These are phyloP conservation scores for Xylaria digitata DNA, from an alignment of 2,329 filamentous ascomycete species.

Conservation along the genomic window DNA sequence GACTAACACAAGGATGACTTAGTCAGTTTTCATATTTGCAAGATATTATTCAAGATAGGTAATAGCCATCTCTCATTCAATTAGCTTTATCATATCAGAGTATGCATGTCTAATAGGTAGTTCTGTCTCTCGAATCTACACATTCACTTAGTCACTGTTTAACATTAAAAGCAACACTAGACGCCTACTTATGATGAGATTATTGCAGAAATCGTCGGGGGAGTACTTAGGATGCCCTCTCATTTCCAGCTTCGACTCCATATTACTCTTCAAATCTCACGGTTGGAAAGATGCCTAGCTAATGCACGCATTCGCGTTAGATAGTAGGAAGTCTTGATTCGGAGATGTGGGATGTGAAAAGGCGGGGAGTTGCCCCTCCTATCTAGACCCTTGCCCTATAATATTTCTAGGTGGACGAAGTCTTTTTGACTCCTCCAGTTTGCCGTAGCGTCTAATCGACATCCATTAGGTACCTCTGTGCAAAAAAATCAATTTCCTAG, in stretches of 20 bases:
- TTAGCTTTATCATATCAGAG: neutral
- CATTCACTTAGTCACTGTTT: neutral
- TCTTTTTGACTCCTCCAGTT: neutral
- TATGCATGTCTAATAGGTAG: neutral
- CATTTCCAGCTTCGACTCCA: too few species aligned
- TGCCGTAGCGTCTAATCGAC: neutral
- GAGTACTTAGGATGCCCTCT: too few species aligned
- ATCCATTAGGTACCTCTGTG: neutral
- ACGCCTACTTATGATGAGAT: neutral
- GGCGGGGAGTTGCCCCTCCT: neutral
- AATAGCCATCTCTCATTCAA: neutral
- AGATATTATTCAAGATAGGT: constrained; percentile 16
- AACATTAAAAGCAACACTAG: too few species aligned
- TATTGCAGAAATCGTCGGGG: too few species aligned
- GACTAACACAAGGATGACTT: neutral
- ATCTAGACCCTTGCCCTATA: neutral
- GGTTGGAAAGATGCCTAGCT: too few species aligned
- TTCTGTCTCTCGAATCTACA: neutral
- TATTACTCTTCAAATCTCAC: too few species aligned
- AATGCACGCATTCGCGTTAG: too few species aligned
- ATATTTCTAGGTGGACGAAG: neutral
- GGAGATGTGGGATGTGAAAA: neutral
- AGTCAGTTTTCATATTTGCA: neutral
- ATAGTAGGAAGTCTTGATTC: neutral
- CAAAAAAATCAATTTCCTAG: neutral